phyloP scores from a whole-genome alignment of 768 basidiomycete species.

The Thelephora ganbajun region DNA sequence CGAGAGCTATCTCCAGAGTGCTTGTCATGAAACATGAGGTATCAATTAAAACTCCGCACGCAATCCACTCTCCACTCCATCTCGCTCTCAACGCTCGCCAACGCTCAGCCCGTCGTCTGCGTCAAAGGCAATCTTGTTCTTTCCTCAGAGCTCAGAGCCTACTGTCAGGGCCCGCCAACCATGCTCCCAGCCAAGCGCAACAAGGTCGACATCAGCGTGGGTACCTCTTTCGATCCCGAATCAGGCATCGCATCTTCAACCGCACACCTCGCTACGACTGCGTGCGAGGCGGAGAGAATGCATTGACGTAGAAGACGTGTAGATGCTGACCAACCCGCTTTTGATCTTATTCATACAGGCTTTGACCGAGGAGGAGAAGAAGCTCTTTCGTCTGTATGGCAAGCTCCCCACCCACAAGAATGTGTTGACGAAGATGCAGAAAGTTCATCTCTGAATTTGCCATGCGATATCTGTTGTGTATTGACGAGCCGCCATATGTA shows the following conservation, averaged over 20 bases:
- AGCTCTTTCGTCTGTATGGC: conserved; percentile 89
- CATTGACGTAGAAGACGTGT: not conserved
- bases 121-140: not conserved
- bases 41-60: too few relatives aligned
- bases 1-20: too few relatives aligned
- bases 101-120: too few relatives aligned
- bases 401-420: conserved; percentile 92
- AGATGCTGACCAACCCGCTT: not conserved
- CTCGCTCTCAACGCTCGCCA: too few relatives aligned
- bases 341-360: conserved; percentile 30
- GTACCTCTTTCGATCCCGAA: conserved; percentile 8
- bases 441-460: conserved; percentile 33
- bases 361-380: conserved; percentile 80
- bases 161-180: conserved; percentile 6
- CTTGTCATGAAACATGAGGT: too few relatives aligned
- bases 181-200: conserved; percentile 77
- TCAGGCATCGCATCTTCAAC: too few relatives aligned
- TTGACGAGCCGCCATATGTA: conserved; percentile 19
- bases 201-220: conserved; percentile 88
- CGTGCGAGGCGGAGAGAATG: too few relatives aligned
- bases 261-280: too few relatives aligned
- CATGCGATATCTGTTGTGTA: conserved; percentile 3
- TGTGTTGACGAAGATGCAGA: conserved; percentile 87
- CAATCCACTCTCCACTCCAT: too few relatives aligned
- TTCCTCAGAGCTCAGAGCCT: not conserved